phyloP scores from a whole-genome alignment of 2,329 filamentous ascomycete species.

The Aspergillus calidoustus region DNA sequence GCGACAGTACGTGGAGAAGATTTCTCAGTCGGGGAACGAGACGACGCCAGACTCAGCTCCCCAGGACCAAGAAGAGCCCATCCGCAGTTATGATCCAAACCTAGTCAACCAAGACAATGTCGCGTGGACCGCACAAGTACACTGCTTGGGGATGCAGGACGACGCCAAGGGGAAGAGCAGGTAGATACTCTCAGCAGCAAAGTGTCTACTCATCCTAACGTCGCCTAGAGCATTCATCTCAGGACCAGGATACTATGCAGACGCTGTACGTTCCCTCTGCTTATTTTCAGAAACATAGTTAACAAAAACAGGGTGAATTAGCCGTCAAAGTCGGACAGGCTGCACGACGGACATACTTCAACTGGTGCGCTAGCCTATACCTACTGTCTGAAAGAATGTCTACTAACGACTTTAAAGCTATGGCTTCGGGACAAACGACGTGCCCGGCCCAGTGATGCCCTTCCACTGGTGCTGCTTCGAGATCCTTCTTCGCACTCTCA shows the following conservation, averaged over 20 bases:
- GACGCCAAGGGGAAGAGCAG: slow-evolving; percentile 18
- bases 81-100: slow-evolving; percentile 28
- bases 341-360: slow-evolving; percentile 16
- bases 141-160: slow-evolving; percentile 23
- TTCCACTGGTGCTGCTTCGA: slow-evolving; percentile 30
- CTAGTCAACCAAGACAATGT: slow-evolving; percentile 23
- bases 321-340: slow-evolving; percentile 22
- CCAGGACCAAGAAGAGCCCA: slow-evolving; percentile 21
- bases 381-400: background rate
- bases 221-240: slow-evolving; percentile 23
- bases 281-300: background rate
- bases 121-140: slow-evolving; percentile 26
- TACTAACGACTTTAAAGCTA: slow-evolving; percentile 21
- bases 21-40: slow-evolving; percentile 20
- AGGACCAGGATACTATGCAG: slow-evolving; percentile 28
- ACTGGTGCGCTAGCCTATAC: slow-evolving; percentile 19
- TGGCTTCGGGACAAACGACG: slow-evolving; percentile 24
- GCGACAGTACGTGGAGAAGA: slow-evolving; percentile 25
- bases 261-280: slow-evolving; percentile 16
- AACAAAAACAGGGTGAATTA: slow-evolving; percentile 24
- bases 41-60: slow-evolving; percentile 12
- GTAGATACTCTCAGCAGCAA: slow-evolving; percentile 8
- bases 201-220: background rate
- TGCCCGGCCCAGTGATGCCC: slow-evolving; percentile 26
- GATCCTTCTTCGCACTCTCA: slow-evolving; percentile 25